Evolutionary conservation across 257 asterid species (phyloP).

Genomic region (Orobanche coerulescens): DNA sequence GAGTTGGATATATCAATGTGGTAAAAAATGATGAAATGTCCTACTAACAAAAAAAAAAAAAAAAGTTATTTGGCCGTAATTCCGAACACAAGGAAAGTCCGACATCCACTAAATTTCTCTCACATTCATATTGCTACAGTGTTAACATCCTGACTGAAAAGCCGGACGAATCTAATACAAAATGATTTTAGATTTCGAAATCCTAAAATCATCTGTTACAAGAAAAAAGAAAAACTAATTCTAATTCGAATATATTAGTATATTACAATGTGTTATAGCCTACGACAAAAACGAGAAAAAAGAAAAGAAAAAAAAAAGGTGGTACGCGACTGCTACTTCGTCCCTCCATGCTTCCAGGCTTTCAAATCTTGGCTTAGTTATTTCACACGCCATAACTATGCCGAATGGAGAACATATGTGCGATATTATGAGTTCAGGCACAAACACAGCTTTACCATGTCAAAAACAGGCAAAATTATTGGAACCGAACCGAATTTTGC

Average conservation of each 20-base stretch:
- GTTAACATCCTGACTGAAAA: slow-evolving; percentile 23
- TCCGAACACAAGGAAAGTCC: too few species aligned
- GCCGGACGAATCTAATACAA: slow-evolving; percentile 25
- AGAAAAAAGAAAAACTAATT: slow-evolving; percentile 27
- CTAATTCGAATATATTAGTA: slow-evolving; percentile 36
- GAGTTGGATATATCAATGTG: too few species aligned
- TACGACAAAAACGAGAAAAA: neutral
- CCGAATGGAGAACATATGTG: slow-evolving; percentile 14
- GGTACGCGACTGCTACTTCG: slow-evolving; percentile 23
- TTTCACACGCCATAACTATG: slow-evolving; percentile 33
- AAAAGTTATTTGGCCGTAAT: too few species aligned
- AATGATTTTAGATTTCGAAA: slow-evolving; percentile 19
- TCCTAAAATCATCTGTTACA: slow-evolving; percentile 18
- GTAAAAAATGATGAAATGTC: too few species aligned
- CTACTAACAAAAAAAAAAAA: too few species aligned
- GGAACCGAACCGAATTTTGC: slow-evolving; percentile 15
- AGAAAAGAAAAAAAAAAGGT: neutral
- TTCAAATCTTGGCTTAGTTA: slow-evolving; percentile 29
- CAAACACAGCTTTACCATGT: slow-evolving; percentile 15
- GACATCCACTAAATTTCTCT: too few species aligned
- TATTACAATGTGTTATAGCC: slow-evolving; percentile 32
- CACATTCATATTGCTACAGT: slow-evolving; percentile 28
- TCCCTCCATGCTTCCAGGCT: slow-evolving; percentile 26
- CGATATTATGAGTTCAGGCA: neutral
- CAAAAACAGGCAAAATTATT: neutral